Base-by-base conservation (phyloP, 1,284 basidiomycete genomes). In the Phenoliferia sp. region DNA sequence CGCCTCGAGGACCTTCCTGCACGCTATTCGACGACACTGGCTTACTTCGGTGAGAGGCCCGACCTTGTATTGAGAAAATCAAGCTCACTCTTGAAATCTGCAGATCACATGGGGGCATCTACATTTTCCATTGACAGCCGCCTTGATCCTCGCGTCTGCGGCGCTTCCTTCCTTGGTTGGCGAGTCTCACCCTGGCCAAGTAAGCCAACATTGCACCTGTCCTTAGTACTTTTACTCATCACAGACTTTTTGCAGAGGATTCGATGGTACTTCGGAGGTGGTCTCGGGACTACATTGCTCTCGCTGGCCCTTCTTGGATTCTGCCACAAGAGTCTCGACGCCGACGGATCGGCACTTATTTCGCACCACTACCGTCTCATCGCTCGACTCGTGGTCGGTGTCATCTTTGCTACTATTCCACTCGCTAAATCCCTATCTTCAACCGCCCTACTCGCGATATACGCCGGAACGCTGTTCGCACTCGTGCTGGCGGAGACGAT, bases 91-190 rank as follows among this genome's bases (percentile, higher is more conserved):
- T 44, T 15, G 22, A 44, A 33, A n/a, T 28, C 35, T 15, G 32
- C 56, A 58, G 56, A 59, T 59, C 57, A 59, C 57, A 19, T 79
- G 76, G 50, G 69, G 73, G 17, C 71, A 74, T 36, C 62, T 78
- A 4, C 78, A 79, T 61, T 78, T 75, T 28, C 77, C 78, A 1
- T 68, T 79, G 1, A 74, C 73, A 4, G 77, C 77, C 0, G 64
- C 72, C 16, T 61, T 79, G 6, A 73, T 79, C 22, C 39, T 69
- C 12, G 58, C 57, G 32, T 65, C 62, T 1, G 64, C 33, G 2
- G 59, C 60, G 2, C 10, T 62, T 5, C 48, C 48, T 22, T 9
- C 48, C 7, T 19, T 52, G 5, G 28, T 52, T 26, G 28, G 22
- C 9, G 17, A 19, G 22, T 19, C 22, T 19, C 22, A 52, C 19